phyloP scores from a whole-genome alignment of 176 grass and related monocot species.

The Oryza australiensis region DNA sequence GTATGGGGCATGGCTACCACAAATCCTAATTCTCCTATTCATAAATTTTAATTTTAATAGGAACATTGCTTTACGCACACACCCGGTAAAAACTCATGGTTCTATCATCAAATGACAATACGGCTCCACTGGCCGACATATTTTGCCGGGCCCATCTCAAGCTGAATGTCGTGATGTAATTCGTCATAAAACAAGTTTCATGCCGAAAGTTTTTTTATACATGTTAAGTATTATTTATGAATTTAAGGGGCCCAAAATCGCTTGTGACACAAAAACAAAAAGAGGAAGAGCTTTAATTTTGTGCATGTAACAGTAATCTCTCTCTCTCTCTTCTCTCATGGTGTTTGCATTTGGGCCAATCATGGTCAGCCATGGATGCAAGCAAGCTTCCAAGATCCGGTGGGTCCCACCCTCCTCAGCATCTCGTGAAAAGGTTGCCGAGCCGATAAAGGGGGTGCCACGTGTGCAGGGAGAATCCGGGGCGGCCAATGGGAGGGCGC shows the following conservation, averaged over 20 bases:
- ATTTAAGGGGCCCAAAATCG: not conserved
- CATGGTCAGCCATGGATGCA: slow-evolving; percentile 31
- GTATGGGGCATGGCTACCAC: slow-evolving; percentile 42
- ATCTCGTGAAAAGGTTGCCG: slow-evolving; percentile 44
- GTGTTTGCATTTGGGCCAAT: slow-evolving; percentile 6
- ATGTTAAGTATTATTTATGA: not conserved
- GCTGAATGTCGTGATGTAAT: not conserved
- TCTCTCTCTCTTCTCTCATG: not conserved
- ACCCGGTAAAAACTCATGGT: not conserved
- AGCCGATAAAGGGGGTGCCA: slow-evolving; percentile 39
- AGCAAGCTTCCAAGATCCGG: slow-evolving; percentile 51
- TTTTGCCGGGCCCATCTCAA: not conserved
- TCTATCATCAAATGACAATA: not conserved
- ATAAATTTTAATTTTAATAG: slow-evolving; percentile 1
- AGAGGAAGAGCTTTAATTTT: not conserved
- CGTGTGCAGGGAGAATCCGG: slow-evolving; percentile 36
- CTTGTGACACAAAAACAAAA: not conserved
- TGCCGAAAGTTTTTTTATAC: not conserved
- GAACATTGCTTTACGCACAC: not conserved
- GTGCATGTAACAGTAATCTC: slow-evolving; percentile 8
- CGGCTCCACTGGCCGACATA: not conserved
- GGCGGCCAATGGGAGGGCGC: slow-evolving; percentile 26
- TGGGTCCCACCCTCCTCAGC: slow-evolving; percentile 27
- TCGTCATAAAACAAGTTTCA: not conserved
- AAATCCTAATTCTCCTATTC: slow-evolving; percentile 17